Percentiles rank a stretch among this genome's conserved stretches.
Evolutionary conservation across 2,329 filamentous ascomycete species (phyloP).

Genomic region (Talaromyces verruculosus): DNA sequence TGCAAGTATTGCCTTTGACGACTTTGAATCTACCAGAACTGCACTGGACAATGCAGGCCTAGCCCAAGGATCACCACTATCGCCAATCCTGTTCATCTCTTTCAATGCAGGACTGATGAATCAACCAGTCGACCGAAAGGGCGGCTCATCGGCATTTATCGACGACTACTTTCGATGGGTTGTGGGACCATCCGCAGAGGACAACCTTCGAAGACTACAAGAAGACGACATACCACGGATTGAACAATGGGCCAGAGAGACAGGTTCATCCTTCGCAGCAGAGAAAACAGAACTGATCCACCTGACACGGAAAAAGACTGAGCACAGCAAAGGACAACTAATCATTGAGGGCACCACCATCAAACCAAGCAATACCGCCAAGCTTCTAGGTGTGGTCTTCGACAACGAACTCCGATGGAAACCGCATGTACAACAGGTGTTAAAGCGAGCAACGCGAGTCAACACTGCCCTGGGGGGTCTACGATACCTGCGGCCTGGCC

Average conservation of each 20-base stretch:
- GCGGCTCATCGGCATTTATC: slow-evolving; percentile 34
- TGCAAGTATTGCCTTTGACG: slow-evolving; percentile 23
- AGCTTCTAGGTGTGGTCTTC: too few species aligned
- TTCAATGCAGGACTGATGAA: slow-evolving; percentile 30
- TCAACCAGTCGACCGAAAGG: slow-evolving; percentile 14
- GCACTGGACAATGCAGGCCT: slow-evolving; percentile 19
- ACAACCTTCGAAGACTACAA: slow-evolving; percentile 27
- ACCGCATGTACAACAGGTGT: too few species aligned
- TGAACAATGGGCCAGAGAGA: slow-evolving; percentile 28
- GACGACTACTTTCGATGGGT: slow-evolving; percentile 30
- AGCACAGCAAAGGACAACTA: slow-evolving; percentile 16
- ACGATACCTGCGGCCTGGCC: too few species aligned
- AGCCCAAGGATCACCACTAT: slow-evolving; percentile 24
- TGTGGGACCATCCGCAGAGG: slow-evolving; percentile 25
- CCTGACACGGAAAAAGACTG: slow-evolving; percentile 27
- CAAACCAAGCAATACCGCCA: slow-evolving; percentile 14
- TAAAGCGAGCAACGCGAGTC: too few species aligned
- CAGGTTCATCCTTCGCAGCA: slow-evolving; percentile 30
- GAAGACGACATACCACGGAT: slow-evolving; percentile 30
- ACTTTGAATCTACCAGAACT: slow-evolving; percentile 20
- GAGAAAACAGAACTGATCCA: slow-evolving; percentile 36
- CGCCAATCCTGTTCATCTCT: slow-evolving; percentile 31
- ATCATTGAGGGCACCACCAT: slow-evolving; percentile 1
- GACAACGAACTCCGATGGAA: too few species aligned
- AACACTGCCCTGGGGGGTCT: too few species aligned